Conservation (phyloP, 345 rosid species). For the Conringia planisiliqua region DNA sequence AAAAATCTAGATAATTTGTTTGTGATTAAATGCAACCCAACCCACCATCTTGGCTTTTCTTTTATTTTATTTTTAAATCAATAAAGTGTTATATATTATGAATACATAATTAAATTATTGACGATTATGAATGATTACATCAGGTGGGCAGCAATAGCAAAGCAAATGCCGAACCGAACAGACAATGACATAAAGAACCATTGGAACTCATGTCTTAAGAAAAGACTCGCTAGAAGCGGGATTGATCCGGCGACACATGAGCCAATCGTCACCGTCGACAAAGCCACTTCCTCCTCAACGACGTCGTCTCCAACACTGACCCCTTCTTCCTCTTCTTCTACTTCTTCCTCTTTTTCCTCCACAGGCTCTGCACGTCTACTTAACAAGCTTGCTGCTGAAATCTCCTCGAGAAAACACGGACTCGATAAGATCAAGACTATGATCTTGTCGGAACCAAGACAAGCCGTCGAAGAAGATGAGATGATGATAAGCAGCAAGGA, state of each 20-base stretch:
- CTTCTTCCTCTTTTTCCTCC: not conserved
- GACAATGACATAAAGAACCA: constrained; percentile 39
- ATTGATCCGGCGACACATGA: constrained; percentile 32
- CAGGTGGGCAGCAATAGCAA: constrained; percentile 40
- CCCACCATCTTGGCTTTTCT: not conserved
- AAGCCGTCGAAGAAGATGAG: constrained; percentile 1
- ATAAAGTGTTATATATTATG: not conserved
- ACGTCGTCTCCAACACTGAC: constrained; percentile 1
- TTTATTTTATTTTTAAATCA: too few relatives aligned
- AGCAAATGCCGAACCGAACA: constrained; percentile 31
- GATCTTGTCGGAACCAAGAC: constrained; percentile 18
- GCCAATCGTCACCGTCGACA: not conserved
- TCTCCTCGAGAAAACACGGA: constrained; percentile 5
- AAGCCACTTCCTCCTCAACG: constrained; percentile 3
- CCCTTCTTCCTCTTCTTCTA: constrained; percentile 7
- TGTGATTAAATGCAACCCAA: not conserved
- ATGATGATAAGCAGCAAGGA: not conserved
- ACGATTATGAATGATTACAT: not conserved
- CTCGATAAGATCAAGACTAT: constrained; percentile 21
- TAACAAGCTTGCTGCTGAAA: constrained; percentile 30
- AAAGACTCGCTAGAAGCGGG: constrained; percentile 26
- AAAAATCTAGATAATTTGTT: not conserved
- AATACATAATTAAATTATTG: not conserved
- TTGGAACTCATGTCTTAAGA: constrained; percentile 37
- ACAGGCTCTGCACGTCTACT: constrained; percentile 15